phyloP scores from a whole-genome alignment of 2,329 filamentous ascomycete species.

The Paracoccidioides lutzii region DNA sequence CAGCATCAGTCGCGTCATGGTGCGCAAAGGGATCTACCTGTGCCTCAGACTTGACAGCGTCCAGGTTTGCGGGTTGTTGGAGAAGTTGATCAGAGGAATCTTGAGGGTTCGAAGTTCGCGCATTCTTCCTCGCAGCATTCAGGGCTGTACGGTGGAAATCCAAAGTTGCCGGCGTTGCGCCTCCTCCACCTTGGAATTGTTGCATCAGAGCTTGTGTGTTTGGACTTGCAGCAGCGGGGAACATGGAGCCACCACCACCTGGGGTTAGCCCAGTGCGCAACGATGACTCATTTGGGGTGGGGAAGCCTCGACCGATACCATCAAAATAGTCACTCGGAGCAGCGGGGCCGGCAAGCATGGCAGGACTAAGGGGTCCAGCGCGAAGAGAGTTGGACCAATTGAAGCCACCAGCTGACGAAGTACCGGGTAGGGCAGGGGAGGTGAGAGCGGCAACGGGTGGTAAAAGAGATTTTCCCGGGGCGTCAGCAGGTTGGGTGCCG shows the following conservation, averaged over 20 bases:
- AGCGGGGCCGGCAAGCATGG: slow-evolving; percentile 80
- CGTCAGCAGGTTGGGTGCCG: slow-evolving; percentile 54
- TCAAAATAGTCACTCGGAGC: slow-evolving; percentile 77
- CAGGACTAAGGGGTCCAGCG: slow-evolving; percentile 86
- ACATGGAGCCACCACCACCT: slow-evolving; percentile 93
- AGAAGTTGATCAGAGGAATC: slow-evolving; percentile 23
- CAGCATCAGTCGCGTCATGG: slow-evolving; percentile 83
- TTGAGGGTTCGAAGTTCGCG: slow-evolving; percentile 32
- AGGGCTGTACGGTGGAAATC: slow-evolving; percentile 93
- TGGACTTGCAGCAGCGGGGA: slow-evolving; percentile 71
- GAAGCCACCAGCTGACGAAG: slow-evolving; percentile 54
- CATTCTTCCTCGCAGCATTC: slow-evolving; percentile 55
- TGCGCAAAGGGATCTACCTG: slow-evolving; percentile 61
- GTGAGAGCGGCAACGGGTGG: slow-evolving; percentile 84
- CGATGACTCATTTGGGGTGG: slow-evolving; percentile 93
- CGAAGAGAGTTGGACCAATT: slow-evolving; percentile 81
- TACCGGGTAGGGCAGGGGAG: slow-evolving; percentile 72
- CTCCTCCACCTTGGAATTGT: slow-evolving; percentile 63
- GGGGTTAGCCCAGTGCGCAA: slow-evolving; percentile 83
- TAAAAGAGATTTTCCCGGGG: slow-evolving; percentile 67
- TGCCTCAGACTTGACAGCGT: slow-evolving; percentile 36
- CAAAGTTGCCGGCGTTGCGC: slow-evolving; percentile 75
- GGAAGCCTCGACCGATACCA: slow-evolving; percentile 69
- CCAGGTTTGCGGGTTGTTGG: slow-evolving; percentile 30
- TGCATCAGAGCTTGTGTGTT: slow-evolving; percentile 74